Percentiles rank a stretch among this genome's conserved stretches.
Conservation (phyloP, 1,284 basidiomycete species). For the Sanghuangporus weigelae region DNA sequence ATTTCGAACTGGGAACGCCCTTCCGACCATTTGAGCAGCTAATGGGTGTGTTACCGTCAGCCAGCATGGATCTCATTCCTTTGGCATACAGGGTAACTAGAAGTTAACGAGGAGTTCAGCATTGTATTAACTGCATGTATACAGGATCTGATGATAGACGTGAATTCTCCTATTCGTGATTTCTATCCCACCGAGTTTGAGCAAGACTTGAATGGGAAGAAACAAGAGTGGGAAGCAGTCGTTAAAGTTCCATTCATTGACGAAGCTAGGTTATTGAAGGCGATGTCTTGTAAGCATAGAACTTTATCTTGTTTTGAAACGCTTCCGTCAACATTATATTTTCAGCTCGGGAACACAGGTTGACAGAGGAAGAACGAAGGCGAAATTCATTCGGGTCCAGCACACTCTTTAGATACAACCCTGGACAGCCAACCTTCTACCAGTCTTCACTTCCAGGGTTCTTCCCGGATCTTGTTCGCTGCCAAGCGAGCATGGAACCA, state of each 20-base stretch:
- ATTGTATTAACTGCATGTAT: background rate
- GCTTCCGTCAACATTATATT: constrained; percentile 1
- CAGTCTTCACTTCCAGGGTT: constrained; percentile 92
- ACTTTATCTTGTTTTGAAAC: background rate
- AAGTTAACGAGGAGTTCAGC: constrained; percentile 4
- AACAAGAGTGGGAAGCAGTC: constrained; percentile 97
- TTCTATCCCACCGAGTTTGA: constrained; percentile 94
- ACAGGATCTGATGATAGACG: constrained; percentile 86
- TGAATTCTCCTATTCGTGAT: constrained; percentile 85
- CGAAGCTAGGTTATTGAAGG: constrained; percentile 70
- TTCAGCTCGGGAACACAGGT: constrained; percentile 67
- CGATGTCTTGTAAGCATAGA: constrained; percentile 66
- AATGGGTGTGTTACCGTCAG: constrained; percentile 94
- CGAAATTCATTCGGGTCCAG: constrained; percentile 82
- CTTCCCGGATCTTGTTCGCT: constrained; percentile 88
- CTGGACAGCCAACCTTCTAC: constrained; percentile 61
- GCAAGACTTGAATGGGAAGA: constrained; percentile 96
- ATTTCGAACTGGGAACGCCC: constrained; percentile 83
- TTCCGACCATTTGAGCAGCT: constrained; percentile 96
- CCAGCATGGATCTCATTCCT: constrained; percentile 87
- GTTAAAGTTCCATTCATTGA: constrained; percentile 99
- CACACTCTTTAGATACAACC: constrained; percentile 73
- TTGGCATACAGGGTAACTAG: constrained; percentile 67
- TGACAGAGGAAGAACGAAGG: constrained; percentile 72
- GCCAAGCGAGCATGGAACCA: constrained; percentile 71